Base-by-base conservation (phyloP, 345 rosid genomes). In the Pseudoturritis turrita region DNA sequence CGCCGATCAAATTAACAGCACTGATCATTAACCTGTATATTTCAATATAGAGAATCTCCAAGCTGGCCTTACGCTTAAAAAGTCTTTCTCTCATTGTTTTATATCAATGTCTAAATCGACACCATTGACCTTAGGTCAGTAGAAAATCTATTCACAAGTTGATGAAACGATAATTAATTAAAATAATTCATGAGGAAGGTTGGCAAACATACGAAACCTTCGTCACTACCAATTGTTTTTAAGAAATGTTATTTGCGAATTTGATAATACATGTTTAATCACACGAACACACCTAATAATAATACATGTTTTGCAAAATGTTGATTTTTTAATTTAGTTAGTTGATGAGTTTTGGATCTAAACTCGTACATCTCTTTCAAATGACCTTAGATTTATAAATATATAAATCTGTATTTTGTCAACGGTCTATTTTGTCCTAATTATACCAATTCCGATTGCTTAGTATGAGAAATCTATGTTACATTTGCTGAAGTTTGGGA, bases 111-210 rank as follows among this genome's bases (percentile, higher is more conserved):
- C 56, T 61, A 43, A 64, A 64, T 47, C 45, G 44, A 49, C 54
- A 64, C 69, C 57, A 47, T 47, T 64, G 57, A 64, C 57, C 69
- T 46, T 31, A 19, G 11, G 26, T 64, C 56, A 28, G 44, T 47
- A 11, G 21, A 45, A 64, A 64, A 45, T 47, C 56, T 45, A 64
- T 47, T 47, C 25, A 31, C 69, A 64, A 47, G 56, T 64, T 57
- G 62, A 57, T 47, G 56, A 33, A 33, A 33, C 37, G 2, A 33
- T 33, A 8, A 33, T 8, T 33, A 8, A 13, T 29, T 47, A 21
- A 12, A 5, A 13, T 35, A 18, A 12, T 56, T 56, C 43, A 22
- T 19, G 36, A 56, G 10, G n/a, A 31, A 56, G 15, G 15, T 23
- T 56, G 62, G 44, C 44, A 56, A 36, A 56, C 44, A 33, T 55